Conservation (phyloP, 2,329 filamentous ascomycete species). For the Fonsecaea pedrosoi region DNA sequence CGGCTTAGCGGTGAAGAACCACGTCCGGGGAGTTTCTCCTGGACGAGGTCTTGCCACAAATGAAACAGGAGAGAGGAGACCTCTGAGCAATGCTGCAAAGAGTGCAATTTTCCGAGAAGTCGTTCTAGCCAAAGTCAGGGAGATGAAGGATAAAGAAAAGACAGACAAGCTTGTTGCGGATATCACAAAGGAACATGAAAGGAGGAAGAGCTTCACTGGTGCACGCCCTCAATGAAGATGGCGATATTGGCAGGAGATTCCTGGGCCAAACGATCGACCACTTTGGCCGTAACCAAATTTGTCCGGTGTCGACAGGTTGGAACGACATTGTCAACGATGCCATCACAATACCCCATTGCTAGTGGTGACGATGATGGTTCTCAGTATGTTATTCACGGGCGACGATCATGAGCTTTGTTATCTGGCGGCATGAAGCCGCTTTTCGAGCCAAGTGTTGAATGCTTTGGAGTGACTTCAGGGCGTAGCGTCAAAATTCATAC, state of each 20-base stretch:
- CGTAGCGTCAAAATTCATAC: constrained; percentile 12
- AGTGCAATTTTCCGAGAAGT: constrained; percentile 90
- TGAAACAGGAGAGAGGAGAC: constrained; percentile 50
- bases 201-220: constrained; percentile 40
- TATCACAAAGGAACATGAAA: constrained; percentile 51
- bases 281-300: not conserved
- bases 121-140: constrained; percentile 88
- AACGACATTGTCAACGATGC: constrained; percentile 16
- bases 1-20: constrained; percentile 39
- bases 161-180: constrained; percentile 70
- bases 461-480: not conserved
- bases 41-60: constrained; percentile 44
- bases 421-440: not conserved
- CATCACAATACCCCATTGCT: constrained; percentile 6
- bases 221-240: constrained; percentile 13
- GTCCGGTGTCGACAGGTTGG: constrained; percentile 6
- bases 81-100: constrained; percentile 65
- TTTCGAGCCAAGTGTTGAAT: not conserved
- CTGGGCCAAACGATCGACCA: constrained; percentile 1
- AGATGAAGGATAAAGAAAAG: constrained; percentile 87
- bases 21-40: constrained; percentile 40
- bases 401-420: not conserved
- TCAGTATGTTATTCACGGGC: not conserved
- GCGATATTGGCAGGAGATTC: not conserved
- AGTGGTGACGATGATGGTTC: not conserved